Evolutionary conservation across 148 eudicot species (phyloP), one percentile per base, ranked within the genome.

Genomic region (Silene latifolia): DNA sequence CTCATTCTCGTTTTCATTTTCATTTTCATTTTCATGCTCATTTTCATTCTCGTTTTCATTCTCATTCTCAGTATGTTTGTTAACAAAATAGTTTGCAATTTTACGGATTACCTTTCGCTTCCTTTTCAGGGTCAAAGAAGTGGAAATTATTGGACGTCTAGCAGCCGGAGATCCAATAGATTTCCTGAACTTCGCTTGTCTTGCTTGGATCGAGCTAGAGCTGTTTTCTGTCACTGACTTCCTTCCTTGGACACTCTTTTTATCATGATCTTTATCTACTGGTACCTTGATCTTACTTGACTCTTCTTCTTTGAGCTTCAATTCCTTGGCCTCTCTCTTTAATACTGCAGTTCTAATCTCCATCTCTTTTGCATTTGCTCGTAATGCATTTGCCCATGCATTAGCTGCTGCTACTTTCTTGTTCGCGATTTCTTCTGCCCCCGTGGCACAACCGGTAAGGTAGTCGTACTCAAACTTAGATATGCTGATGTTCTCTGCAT

Each of bases 381-480:
- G 85, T 5, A 92, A 62, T 66, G 99, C 94, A 77, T 86, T 84
- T 8, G 82, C 74, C 97, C 99, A 92, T 11, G 89, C 88, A 59
- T 84, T 78, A 79, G 97, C 99, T 44, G 99, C 99, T 32, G 76
- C 90, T 21, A 90, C 89, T 70, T 96, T 96, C 80, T 88, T 92
- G 46, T 90, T 89, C 58, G 95, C 99, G 75, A 88, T 69, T 74
- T 92, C 88, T 75, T 79, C 80, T 2, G 95, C 95, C 11, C 72
- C 83, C 12, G 24, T 81, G 47, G 98, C 98, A 76, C 77, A 74
- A 25, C 89, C 89, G 35, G 69, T 85, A 69, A 96, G 83, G 81
- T 96, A 96, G 71, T 89, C 91, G 15, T 89, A 90, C 81, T 96
- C 99, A 69, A 88, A 91, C 67, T 69, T 90, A 14, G 98, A 89